Evolutionary conservation across 257 asterid species (phyloP).

Genomic region (Schizonepeta tenuifolia): DNA sequence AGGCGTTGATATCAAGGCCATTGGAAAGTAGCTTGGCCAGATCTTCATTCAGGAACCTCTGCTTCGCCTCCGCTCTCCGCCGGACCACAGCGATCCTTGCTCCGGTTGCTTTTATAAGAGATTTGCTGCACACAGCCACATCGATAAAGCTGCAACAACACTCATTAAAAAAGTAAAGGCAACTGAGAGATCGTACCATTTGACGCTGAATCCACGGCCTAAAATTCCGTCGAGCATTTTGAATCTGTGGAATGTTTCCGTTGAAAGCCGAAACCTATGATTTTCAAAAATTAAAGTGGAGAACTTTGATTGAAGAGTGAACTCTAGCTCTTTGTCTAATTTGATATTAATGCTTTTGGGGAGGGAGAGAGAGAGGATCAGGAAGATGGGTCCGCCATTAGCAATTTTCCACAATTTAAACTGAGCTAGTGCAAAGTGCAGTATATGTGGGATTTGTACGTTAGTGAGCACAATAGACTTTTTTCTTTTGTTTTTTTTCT

Average conservation of each 20-base stretch:
- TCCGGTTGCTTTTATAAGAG: slow-evolving; percentile 63
- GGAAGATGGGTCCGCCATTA: slow-evolving; percentile 44
- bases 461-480: slow-evolving; percentile 4
- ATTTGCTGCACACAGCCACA: slow-evolving; percentile 59
- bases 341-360: not conserved
- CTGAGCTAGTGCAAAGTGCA: not conserved
- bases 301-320: slow-evolving; percentile 6
- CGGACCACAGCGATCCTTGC: slow-evolving; percentile 77
- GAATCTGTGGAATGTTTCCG: slow-evolving; percentile 35
- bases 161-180: not conserved
- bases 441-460: slow-evolving; percentile 21
- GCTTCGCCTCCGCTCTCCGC: slow-evolving; percentile 86
- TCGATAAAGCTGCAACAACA: not conserved
- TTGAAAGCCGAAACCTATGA: slow-evolving; percentile 25
- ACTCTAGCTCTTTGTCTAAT: not conserved
- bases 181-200: slow-evolving; percentile 63
- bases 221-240: slow-evolving; percentile 90
- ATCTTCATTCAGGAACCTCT: slow-evolving; percentile 91
- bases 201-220: slow-evolving; percentile 80
- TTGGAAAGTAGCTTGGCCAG: slow-evolving; percentile 82
- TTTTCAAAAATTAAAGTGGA: slow-evolving; percentile 31
- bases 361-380: slow-evolving; percentile 26
- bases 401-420: slow-evolving; percentile 30
- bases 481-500: not conserved
- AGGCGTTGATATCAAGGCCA: slow-evolving; percentile 94